Conservation (phyloP, 148 eudicot genomes). For the Camellia lanceoleosa region DNA sequence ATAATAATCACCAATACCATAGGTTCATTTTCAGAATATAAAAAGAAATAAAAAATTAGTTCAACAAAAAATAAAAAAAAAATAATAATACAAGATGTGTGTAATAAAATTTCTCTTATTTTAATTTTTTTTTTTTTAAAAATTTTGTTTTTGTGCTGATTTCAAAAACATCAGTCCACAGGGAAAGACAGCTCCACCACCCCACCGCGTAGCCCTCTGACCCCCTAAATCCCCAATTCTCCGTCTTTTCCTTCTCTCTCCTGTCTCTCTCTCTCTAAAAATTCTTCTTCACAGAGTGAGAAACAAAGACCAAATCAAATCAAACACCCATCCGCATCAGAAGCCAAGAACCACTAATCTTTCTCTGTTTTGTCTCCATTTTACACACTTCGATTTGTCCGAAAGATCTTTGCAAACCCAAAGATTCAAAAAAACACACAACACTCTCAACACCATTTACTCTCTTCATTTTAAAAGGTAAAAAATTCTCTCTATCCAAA, state of each 20-base stretch:
- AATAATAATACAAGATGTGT: no score
- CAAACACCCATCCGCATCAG: not conserved
- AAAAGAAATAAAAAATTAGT: no score
- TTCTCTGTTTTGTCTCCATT: not conserved
- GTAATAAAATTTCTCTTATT: no score
- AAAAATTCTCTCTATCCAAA: no score
- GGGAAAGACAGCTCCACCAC: not conserved
- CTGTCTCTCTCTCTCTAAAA: constrained; percentile 3
- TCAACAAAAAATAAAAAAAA: no score
- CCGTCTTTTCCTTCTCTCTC: constrained; percentile 10
- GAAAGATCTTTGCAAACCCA: not conserved
- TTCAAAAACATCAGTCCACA: not conserved
- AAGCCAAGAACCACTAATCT: not conserved
- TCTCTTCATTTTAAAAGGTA: no score
- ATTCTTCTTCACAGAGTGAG: not conserved
- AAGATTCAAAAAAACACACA: not conserved
- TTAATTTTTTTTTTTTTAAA: not conserved
- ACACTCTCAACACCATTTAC: no score
- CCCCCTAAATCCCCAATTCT: constrained; percentile 8
- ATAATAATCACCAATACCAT: no score
- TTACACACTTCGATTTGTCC: no score
- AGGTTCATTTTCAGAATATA: no score
- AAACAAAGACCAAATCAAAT: not conserved
- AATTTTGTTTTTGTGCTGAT: not conserved
- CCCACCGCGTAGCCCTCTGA: not conserved